Percentiles rank a stretch among this genome's conserved stretches.
Evolutionary conservation across 345 rosid genomes (phyloP).

Genomic region (Eucalyptus victrix): DNA sequence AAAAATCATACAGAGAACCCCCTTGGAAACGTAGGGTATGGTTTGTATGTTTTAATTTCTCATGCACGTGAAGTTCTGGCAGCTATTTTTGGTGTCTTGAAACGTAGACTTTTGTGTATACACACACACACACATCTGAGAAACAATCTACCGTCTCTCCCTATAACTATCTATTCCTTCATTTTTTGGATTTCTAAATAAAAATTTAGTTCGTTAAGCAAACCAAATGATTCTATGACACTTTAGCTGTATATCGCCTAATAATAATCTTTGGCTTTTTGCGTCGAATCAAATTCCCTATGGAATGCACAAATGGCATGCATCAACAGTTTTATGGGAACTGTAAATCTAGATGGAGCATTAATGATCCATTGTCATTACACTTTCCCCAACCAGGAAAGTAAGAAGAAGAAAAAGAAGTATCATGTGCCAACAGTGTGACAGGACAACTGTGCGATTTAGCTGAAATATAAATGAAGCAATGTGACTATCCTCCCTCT

Average conservation of each 20-base stretch:
- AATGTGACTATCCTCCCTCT: neutral
- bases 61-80: rapidly evolving
- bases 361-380: neutral
- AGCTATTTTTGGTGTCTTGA: neutral
- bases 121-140: too few species aligned
- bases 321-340: neutral
- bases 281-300: neutral
- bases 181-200: too few species aligned
- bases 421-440: neutral
- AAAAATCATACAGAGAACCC: neutral
- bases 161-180: neutral
- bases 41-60: neutral
- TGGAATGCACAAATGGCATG: neutral
- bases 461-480: neutral
- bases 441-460: neutral
- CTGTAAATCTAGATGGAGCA: neutral
- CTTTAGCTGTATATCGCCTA: neutral
- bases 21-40: neutral
- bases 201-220: neutral
- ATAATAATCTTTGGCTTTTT: neutral
- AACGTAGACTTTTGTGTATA: rapidly evolving
- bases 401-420: neutral
- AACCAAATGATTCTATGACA: neutral
- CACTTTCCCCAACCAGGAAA: neutral
- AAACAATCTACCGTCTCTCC: neutral